Evolutionary conservation across 2,329 filamentous ascomycete species (phyloP), one percentile per base, ranked within the genome.

Genomic region (Scopulariopsis brevicaulis): DNA sequence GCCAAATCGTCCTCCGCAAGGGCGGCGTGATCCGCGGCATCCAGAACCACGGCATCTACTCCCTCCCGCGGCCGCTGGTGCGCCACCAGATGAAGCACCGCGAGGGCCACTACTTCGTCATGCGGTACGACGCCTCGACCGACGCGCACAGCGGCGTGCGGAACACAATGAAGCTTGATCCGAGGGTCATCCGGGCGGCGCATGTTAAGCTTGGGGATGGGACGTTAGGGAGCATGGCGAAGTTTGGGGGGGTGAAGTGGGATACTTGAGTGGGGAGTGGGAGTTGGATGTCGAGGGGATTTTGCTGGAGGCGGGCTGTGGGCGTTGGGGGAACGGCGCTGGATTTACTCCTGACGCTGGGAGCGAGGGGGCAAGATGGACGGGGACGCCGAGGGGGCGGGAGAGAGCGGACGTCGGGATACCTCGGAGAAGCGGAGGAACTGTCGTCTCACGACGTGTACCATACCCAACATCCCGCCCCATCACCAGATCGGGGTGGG

Each of bases 31-130:
- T 99, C 68, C 91, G 94, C 65, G 91, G 91, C 69, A 81, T 96
- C 69, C 86, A 86, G 65, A 99, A 99, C 80, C 99, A 94, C 94
- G 94, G 94, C 69, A 82, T 89, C 65, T 96, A 94, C 75, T 80
- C 86, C 54, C 86, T 99, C 20, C 93, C 94, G 54, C 87, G 85
- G 64, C 84, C 90, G 61, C 80, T 86, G 60, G 86, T 85, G 61
- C 86, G 87, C 69, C 86, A 95, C 73, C 91, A 96, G 74, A 84
- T 87, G 65, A 85, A 84, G 64, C 87, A 97, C 80, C 83, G 83
- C 63, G 82, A 85, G 64, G 94, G 94, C 58, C 92, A 97, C 77
- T 96, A 99, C 80, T 99, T 99, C 73, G 88, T 96, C 68, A 89
- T 99, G 88, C 89, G 94, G 65, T 99, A 96, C 78, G 94, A 99